These are phyloP conservation scores for Raddia distichophylla DNA, from an alignment of 176 grass and related monocot species.

Conservation along the genomic window DNA sequence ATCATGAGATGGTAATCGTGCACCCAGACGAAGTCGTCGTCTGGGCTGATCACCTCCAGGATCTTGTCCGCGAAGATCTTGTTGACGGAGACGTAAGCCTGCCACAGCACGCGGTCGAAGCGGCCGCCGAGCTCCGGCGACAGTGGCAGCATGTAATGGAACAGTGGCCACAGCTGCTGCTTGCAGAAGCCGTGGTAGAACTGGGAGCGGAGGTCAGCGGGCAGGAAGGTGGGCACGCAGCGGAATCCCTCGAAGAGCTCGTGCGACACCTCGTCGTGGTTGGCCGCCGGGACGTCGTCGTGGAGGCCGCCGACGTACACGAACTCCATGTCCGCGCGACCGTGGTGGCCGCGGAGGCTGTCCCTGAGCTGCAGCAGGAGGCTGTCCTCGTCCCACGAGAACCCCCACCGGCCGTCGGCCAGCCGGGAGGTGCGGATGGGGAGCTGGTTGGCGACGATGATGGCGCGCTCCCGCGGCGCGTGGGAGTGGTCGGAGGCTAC, in stretches of 20 bases:
- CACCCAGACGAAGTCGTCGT: constrained; percentile 92
- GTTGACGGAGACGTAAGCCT: constrained; percentile 91
- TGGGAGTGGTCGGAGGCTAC: constrained; percentile 59
- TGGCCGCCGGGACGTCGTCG: constrained; percentile 62
- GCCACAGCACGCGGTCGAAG: constrained; percentile 83
- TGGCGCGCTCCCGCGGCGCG: constrained; percentile 64
- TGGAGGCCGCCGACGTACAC: constrained; percentile 82
- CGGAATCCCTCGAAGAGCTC: constrained; percentile 66
- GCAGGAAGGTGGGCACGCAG: constrained; percentile 87
- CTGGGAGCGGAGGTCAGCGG: constrained; percentile 57
- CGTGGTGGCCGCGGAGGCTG: constrained; percentile 55
- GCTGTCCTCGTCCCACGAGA: constrained; percentile 85
- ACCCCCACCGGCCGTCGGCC: constrained; percentile 49
- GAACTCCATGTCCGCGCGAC: constrained; percentile 72
- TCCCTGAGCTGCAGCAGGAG: constrained; percentile 85
- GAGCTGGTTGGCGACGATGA: constrained; percentile 97
- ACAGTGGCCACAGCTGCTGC: constrained; percentile 98
- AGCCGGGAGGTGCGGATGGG: constrained; percentile 60
- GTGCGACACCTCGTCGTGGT: constrained; percentile 78
- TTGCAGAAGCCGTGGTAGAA: constrained; percentile 99
- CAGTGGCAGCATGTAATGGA: constrained; percentile 98
- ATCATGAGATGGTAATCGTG: constrained; percentile 97
- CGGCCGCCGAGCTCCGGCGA: constrained; percentile 90
- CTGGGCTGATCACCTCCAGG: constrained; percentile 88
- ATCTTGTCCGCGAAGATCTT: constrained; percentile 99